A percentile compares a stretch with the other conserved stretches of the same genome.
Conservation (phyloP, 805 yeast genomes). For the Myxozyma geophila region DNA sequence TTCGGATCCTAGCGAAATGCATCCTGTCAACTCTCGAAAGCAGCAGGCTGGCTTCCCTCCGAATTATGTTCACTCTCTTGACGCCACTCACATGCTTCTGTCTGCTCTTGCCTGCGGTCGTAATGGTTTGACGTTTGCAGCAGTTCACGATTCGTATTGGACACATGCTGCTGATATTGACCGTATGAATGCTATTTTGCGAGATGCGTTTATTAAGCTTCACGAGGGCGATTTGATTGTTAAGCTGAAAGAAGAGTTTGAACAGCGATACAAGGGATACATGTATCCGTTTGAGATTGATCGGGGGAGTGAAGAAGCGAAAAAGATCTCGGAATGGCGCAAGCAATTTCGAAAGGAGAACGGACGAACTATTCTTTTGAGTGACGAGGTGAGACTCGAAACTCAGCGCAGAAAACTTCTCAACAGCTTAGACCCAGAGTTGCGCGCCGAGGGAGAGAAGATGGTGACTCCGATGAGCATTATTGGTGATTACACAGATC, state of each 20-base stretch:
- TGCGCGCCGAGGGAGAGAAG: constrained; percentile 54
- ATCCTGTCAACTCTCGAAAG: constrained; percentile 83
- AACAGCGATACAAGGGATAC: constrained; percentile 73
- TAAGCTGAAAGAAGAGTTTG: constrained; percentile 76
- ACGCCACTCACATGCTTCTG: constrained; percentile 95
- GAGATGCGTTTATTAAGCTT: constrained; percentile 78
- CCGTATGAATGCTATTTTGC: constrained; percentile 66
- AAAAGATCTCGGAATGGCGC: constrained; percentile 48
- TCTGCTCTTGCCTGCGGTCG: constrained; percentile 80
- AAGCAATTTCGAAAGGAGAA: constrained; percentile 39
- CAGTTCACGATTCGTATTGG: constrained; percentile 98
- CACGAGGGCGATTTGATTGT: constrained; percentile 76
- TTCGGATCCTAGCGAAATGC: constrained; percentile 82
- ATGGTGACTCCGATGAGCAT: constrained; percentile 76
- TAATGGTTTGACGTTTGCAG: constrained; percentile 72
- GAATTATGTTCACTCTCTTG: constrained; percentile 90
- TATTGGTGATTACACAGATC: constrained; percentile 14
- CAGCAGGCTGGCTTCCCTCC: constrained; percentile 96
- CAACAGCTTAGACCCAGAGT: constrained; percentile 56
- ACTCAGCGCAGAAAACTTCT: constrained; percentile 61
- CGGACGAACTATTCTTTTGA: constrained; percentile 62
- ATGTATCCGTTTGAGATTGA: constrained; percentile 64
- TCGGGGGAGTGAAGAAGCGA: constrained; percentile 56
- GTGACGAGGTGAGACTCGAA: constrained; percentile 78
- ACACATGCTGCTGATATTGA: constrained; percentile 89